phyloP scores from a whole-genome alignment of 192 early-diverging fungal genomes.

The Linnemannia exigua region DNA sequence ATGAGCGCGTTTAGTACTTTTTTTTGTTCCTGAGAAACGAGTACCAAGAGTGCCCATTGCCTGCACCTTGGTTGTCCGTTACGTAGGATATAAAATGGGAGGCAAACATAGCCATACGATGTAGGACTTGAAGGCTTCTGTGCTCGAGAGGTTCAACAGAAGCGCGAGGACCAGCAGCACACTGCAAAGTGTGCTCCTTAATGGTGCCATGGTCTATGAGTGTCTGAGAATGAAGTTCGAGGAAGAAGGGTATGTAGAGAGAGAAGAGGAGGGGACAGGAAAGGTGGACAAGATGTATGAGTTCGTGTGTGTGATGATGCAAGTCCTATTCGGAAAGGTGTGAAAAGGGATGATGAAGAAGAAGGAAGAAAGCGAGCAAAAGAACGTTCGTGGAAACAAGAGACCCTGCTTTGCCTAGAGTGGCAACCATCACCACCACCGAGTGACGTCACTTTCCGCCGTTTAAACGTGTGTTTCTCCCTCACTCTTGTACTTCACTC shows the following conservation, averaged over 20 bases:
- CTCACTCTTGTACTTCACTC: not conserved
- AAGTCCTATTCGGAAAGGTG: not conserved
- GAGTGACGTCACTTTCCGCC: not conserved
- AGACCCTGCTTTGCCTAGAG: too few relatives aligned
- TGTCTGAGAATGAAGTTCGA: not conserved
- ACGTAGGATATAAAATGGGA: not conserved
- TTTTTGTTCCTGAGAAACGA: not conserved
- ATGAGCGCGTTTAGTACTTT: not conserved
- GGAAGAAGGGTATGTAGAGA: not conserved
- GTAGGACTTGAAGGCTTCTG: slow-evolving; percentile 35
- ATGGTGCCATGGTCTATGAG: slow-evolving; percentile 25
- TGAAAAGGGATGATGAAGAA: not conserved
- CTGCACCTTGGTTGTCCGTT: not conserved
- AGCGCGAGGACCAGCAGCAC: slow-evolving; percentile 17
- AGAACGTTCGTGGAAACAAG: not conserved
- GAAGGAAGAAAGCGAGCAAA: not conserved
- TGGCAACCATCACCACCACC: too few relatives aligned
- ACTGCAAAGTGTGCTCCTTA: slow-evolving; percentile 18
- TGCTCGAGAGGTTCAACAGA: slow-evolving; percentile 24
- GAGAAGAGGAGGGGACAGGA: not conserved
- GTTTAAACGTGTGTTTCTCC: not conserved
- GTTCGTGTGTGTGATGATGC: not conserved
- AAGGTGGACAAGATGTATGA: not conserved
- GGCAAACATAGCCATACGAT: slow-evolving; percentile 24
- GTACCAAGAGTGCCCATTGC: not conserved